Evolutionary conservation across 2,329 filamentous ascomycete species (phyloP).

Genomic region (Emergomyces orientalis): DNA sequence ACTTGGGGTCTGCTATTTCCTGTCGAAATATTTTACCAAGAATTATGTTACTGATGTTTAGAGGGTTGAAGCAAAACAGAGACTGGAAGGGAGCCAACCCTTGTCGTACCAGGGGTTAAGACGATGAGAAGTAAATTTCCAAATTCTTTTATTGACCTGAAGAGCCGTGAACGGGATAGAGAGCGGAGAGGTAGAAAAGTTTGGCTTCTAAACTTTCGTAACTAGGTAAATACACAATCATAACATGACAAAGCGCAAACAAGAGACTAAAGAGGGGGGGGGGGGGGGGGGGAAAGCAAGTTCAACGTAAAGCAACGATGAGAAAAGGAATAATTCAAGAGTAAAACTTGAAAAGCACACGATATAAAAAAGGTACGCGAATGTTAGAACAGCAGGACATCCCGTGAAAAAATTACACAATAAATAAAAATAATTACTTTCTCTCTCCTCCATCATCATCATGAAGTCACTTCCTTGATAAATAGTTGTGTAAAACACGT

Average conservation of each 20-base stretch:
- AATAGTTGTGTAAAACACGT: neutral
- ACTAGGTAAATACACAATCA: slow-evolving; percentile 12
- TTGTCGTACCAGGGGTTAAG: neutral
- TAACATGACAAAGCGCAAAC: slow-evolving; percentile 2
- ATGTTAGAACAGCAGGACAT: neutral
- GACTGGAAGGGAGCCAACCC: neutral
- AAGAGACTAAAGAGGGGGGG: neutral
- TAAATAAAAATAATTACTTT: neutral
- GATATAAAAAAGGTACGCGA: neutral
- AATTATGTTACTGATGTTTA: neutral
- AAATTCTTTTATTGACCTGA: neutral
- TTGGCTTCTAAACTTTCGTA: neutral
- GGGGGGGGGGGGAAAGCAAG: slow-evolving; percentile 3
- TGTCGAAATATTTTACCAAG: neutral
- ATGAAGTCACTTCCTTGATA: neutral
- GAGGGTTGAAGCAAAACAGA: too few species aligned
- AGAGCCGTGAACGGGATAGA: neutral
- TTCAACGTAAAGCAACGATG: neutral
- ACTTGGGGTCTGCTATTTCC: neutral
- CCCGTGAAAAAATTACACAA: neutral
- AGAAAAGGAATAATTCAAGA: neutral
- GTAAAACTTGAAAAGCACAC: neutral
- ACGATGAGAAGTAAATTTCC: neutral
- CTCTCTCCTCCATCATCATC: neutral
- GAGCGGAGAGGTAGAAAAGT: neutral